These are phyloP conservation scores for Asclepias syriaca DNA, from an alignment of 257 asterid genomes.

Conservation along the genomic window DNA sequence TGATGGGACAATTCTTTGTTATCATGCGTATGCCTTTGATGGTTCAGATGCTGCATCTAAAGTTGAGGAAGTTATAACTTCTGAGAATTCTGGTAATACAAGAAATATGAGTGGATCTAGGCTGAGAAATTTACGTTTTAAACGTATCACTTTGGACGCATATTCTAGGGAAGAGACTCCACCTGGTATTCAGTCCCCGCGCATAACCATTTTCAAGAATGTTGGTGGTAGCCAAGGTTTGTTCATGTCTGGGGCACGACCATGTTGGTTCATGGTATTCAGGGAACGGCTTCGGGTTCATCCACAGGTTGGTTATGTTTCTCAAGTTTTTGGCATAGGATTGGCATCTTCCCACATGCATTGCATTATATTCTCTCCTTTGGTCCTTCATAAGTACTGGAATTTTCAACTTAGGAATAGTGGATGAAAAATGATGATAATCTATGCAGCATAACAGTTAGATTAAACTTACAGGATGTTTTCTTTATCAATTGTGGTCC, in stretches of 20 bases:
- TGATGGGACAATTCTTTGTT: slow-evolving; percentile 91
- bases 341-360: not conserved
- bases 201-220: slow-evolving; percentile 70
- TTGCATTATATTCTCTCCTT: not conserved
- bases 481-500: not conserved
- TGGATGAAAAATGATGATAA: not conserved
- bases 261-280: slow-evolving; percentile 91
- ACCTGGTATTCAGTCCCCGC: slow-evolving; percentile 55
- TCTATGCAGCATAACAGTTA: not conserved
- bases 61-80: slow-evolving; percentile 42
- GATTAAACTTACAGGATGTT: not conserved
- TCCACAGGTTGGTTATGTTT: slow-evolving; percentile 70
- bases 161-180: slow-evolving; percentile 74
- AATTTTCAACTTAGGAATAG: not conserved
- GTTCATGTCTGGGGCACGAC: slow-evolving; percentile 76
- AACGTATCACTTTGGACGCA: slow-evolving; percentile 60
- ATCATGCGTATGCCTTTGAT: slow-evolving; percentile 80
- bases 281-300: slow-evolving; percentile 88
- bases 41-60: slow-evolving; percentile 57
- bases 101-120: slow-evolving; percentile 64
- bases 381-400: not conserved
- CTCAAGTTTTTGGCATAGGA: not conserved
- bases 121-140: slow-evolving; percentile 82
- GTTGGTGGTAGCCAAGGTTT: slow-evolving; percentile 90
- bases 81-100: slow-evolving; percentile 34